These are phyloP conservation scores for Umbelopsis sp. DNA, from an alignment of 371 early-diverging fungal genomes.

Conservation along the genomic window DNA sequence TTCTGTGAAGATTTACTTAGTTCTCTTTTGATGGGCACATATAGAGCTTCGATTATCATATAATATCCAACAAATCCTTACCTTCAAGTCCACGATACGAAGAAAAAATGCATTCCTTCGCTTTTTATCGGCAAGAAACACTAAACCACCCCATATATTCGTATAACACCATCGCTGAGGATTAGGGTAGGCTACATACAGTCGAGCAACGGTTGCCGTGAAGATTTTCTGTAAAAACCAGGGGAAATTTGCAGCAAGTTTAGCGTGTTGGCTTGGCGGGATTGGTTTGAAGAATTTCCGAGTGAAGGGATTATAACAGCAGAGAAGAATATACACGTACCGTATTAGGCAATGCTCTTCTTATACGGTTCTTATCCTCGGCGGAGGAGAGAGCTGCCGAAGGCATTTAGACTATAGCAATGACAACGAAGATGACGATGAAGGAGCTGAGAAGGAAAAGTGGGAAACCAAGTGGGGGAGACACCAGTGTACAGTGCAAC, in stretches of 20 bases:
- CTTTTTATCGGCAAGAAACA: constrained; percentile 64
- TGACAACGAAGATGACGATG: neutral
- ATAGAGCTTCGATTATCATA: too few relatives aligned
- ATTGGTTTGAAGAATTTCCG: neutral
- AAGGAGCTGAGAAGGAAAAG: neutral
- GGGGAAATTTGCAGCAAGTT: neutral
- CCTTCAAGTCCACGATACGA: constrained; percentile 78
- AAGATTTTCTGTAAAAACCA: constrained; percentile 68
- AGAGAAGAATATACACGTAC: constrained; percentile 25
- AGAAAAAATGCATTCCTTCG: constrained; percentile 70
- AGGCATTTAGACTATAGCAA: constrained; percentile 21
- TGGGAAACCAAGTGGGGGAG: neutral
- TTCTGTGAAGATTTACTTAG: constrained; percentile 28
- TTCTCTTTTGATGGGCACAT: too few relatives aligned
- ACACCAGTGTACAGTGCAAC: neutral
- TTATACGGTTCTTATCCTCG: constrained; percentile 43
- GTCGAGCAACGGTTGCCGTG: constrained; percentile 79
- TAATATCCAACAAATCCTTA: constrained; percentile 28
- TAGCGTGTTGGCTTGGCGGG: constrained; percentile 2
- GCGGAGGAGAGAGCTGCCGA: constrained; percentile 32
- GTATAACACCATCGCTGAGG: constrained; percentile 74
- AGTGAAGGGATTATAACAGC: neutral
- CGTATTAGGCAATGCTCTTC: constrained; percentile 44
- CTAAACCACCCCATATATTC: constrained; percentile 77
- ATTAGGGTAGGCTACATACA: constrained; percentile 81